Evolutionary conservation across 139 green algal species (phyloP).

Genomic region (Chlorella vulgaris): DNA sequence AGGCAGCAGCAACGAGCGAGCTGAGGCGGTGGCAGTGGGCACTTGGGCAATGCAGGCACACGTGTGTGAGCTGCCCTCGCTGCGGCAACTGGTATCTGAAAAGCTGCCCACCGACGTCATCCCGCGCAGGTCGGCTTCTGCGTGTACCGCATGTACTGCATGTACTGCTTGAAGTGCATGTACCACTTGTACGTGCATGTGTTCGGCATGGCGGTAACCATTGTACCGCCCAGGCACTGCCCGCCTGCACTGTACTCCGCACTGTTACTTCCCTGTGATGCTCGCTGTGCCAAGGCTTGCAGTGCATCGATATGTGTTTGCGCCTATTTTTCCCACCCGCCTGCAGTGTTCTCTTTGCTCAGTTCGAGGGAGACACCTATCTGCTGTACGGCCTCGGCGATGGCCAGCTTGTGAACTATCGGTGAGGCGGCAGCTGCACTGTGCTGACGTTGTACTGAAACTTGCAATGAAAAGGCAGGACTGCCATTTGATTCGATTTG

Average conservation of each 20-base stretch:
- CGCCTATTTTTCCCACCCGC: constrained; percentile 43
- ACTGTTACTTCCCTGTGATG: no score
- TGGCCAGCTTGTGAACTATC: constrained; percentile 44
- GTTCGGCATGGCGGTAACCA: no score
- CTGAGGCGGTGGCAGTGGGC: constrained; percentile 63
- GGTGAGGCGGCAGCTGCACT: neutral
- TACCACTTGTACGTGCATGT: neutral
- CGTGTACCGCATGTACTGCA: no score
- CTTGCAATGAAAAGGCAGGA: no score
- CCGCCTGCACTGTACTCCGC: no score
- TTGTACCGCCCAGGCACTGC: no score
- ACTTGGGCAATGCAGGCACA: constrained; percentile 66
- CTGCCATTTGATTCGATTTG: no score
- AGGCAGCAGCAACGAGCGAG: constrained; percentile 20
- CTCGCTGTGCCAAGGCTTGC: no score
- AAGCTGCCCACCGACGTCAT: constrained; percentile 79
- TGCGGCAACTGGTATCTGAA: constrained; percentile 50
- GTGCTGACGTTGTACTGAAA: no score
- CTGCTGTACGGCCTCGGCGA: constrained; percentile 78
- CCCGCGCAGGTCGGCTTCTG: constrained; percentile 62
- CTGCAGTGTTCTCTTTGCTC: constrained; percentile 77
- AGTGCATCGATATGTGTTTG: no score
- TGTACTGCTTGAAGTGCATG: no score
- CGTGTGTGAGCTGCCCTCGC: constrained; percentile 59
- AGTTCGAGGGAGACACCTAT: constrained; percentile 83